These are phyloP conservation scores for Phaeophleospora eucalypticola DNA, from an alignment of 2,329 filamentous ascomycete species.

Conservation along the genomic window DNA sequence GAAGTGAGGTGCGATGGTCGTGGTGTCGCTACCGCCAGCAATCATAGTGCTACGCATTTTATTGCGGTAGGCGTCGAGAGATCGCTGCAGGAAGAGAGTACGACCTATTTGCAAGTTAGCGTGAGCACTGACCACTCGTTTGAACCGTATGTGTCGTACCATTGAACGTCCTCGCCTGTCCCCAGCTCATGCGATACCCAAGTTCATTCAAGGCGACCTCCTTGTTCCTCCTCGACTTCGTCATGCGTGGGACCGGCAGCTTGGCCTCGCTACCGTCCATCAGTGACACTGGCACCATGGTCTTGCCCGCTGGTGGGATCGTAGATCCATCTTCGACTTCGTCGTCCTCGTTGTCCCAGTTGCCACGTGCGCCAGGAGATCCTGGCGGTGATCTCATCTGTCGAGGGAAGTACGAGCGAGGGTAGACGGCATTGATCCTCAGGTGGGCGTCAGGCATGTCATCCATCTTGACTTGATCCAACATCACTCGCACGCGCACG, in stretches of 20 bases:
- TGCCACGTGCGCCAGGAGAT: slow-evolving; percentile 67
- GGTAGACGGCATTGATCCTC: slow-evolving; percentile 82
- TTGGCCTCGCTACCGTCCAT: slow-evolving; percentile 68
- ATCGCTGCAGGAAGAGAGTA: slow-evolving; percentile 22
- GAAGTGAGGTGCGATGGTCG: slow-evolving; percentile 73
- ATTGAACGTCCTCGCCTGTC: slow-evolving; percentile 87
- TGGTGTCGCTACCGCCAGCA: slow-evolving; percentile 69
- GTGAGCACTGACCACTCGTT: background rate
- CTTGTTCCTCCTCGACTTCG: slow-evolving; percentile 65
- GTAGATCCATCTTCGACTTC: slow-evolving; percentile 40
- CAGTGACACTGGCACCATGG: slow-evolving; percentile 46
- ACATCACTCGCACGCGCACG: slow-evolving; percentile 82
- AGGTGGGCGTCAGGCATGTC: slow-evolving; percentile 96
- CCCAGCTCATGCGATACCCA: slow-evolving; percentile 94
- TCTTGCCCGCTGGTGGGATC: slow-evolving; percentile 38
- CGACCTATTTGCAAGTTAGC: slow-evolving; percentile 18
- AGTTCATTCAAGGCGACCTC: slow-evolving; percentile 91
- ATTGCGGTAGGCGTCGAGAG: slow-evolving; percentile 90
- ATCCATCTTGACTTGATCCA: slow-evolving; percentile 90
- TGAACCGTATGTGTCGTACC: slow-evolving; percentile 44
- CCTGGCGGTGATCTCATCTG: slow-evolving; percentile 87
- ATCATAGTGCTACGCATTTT: slow-evolving; percentile 84
- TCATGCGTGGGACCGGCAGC: slow-evolving; percentile 70
- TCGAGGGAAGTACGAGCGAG: slow-evolving; percentile 84
- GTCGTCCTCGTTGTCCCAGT: slow-evolving; percentile 66